Evolutionary conservation across 2,329 filamentous ascomycete genomes (phyloP).

Genomic region (Parastagonospora nodorum): DNA sequence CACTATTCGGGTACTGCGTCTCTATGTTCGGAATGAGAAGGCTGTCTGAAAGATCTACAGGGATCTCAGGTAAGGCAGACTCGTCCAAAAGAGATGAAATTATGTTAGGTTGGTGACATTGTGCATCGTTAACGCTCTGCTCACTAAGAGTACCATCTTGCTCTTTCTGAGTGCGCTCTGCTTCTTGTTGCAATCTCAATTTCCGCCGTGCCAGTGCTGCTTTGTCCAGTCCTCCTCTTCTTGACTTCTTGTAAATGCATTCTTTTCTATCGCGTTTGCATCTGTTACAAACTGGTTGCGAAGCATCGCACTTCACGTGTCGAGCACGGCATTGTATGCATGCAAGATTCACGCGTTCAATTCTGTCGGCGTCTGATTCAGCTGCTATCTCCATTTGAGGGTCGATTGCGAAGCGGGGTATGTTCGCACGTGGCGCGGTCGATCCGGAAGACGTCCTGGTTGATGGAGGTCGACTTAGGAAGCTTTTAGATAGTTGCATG

Average conservation of each 20-base stretch:
- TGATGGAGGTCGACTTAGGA: background rate
- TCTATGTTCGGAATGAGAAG: slow-evolving; percentile 7
- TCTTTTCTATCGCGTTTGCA: slow-evolving; percentile 42
- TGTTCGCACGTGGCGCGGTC: background rate
- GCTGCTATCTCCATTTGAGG: slow-evolving; percentile 18
- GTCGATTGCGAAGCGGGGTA: background rate
- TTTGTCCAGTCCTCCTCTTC: slow-evolving; percentile 42
- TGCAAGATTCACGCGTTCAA: slow-evolving; percentile 37
- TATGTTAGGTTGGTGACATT: background rate
- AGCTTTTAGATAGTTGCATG: background rate
- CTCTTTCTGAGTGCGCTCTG: slow-evolving; percentile 16
- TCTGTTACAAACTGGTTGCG: slow-evolving; percentile 36
- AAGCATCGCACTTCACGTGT: slow-evolving; percentile 43
- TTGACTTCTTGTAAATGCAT: slow-evolving; percentile 39
- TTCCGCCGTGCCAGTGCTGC: slow-evolving; percentile 37
- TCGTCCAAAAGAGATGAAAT: too few relatives aligned
- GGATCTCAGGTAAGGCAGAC: background rate
- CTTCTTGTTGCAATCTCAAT: slow-evolving; percentile 33
- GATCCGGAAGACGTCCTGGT: background rate
- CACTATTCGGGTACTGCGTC: slow-evolving; percentile 6
- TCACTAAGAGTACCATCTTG: slow-evolving; percentile 1
- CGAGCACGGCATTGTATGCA: slow-evolving; percentile 41
- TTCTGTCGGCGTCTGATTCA: slow-evolving; percentile 19
- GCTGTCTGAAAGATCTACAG: slow-evolving; percentile 1
- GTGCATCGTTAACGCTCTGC: background rate